Conservation (phyloP, 2,329 filamentous ascomycete genomes). For the Ceratocystis huliohia region DNA sequence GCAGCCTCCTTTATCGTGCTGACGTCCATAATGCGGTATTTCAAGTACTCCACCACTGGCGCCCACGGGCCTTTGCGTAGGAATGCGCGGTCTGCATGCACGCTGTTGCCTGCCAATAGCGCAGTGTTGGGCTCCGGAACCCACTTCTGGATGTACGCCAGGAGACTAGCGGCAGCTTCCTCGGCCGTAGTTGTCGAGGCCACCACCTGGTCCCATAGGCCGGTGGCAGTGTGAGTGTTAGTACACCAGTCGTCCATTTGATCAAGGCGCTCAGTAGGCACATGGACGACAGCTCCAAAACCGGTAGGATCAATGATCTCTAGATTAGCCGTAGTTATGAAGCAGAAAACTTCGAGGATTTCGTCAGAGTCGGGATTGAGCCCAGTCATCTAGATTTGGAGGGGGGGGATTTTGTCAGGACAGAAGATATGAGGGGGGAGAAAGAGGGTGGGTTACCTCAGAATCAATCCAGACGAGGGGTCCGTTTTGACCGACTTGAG, state of each 20-base stretch:
- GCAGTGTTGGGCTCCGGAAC: slow-evolving; percentile 55
- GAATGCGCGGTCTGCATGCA: slow-evolving; percentile 81
- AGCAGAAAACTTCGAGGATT: slow-evolving; percentile 85
- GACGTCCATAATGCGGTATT: slow-evolving; percentile 86
- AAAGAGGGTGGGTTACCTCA: slow-evolving; percentile 30
- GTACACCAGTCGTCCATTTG: slow-evolving; percentile 85
- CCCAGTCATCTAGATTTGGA: slow-evolving; percentile 62
- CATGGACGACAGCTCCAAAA: slow-evolving; percentile 70
- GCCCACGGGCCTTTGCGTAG: slow-evolving; percentile 62
- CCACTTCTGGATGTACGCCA: slow-evolving; percentile 63
- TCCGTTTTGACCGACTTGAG: slow-evolving; percentile 29
- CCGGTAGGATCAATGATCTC: slow-evolving; percentile 62
- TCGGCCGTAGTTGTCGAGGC: slow-evolving; percentile 46
- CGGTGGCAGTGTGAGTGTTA: slow-evolving; percentile 63
- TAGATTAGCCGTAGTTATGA: slow-evolving; percentile 72
- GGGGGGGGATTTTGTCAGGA: neutral
- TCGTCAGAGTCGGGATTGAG: slow-evolving; percentile 61
- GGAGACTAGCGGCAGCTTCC: slow-evolving; percentile 59
- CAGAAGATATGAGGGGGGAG: neutral
- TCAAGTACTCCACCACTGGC: slow-evolving; percentile 60
- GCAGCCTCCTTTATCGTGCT: slow-evolving; percentile 86
- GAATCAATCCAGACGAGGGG: slow-evolving; percentile 79
- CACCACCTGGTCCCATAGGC: slow-evolving; percentile 52
- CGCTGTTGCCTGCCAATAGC: slow-evolving; percentile 79
- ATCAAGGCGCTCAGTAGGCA: slow-evolving; percentile 55